A percentile compares a stretch with the other conserved stretches of the same genome.
Evolutionary conservation across 352 stramenopile genomes (phyloP).

Genomic region (Pythium periplocum): DNA sequence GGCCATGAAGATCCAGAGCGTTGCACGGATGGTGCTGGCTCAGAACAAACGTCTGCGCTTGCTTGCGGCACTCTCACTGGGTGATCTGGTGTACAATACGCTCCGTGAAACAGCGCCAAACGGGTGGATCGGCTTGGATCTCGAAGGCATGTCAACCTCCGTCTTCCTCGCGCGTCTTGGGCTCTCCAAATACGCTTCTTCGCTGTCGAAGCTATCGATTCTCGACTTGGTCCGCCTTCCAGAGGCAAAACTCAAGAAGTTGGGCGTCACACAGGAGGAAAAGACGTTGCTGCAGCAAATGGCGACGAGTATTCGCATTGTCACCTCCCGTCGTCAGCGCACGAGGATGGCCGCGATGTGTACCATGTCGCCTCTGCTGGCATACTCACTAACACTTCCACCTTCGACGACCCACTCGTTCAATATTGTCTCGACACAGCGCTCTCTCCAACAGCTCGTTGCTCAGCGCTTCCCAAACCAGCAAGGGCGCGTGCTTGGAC

Average conservation of each 20-base stretch:
- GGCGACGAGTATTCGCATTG: slow-evolving; percentile 8
- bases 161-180: slow-evolving; percentile 58
- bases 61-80: slow-evolving; percentile 41
- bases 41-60: slow-evolving; percentile 18
- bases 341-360: too few species aligned
- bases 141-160: slow-evolving; percentile 58
- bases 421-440: slow-evolving; percentile 51
- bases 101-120: slow-evolving; percentile 21
- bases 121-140: slow-evolving; percentile 62
- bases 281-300: slow-evolving; percentile 26
- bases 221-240: slow-evolving; percentile 29
- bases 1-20: slow-evolving; percentile 55
- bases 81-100: slow-evolving; percentile 25
- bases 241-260: slow-evolving; percentile 29
- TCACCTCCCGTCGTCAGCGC: too few species aligned
- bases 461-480: slow-evolving; percentile 66
- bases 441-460: slow-evolving; percentile 42
- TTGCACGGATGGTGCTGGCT: slow-evolving; percentile 43
- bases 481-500: slow-evolving; percentile 45
- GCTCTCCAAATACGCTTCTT: slow-evolving; percentile 39
- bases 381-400: slow-evolving; percentile 18
- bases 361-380: slow-evolving; percentile 22
- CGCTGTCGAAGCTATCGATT: slow-evolving; percentile 21
- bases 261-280: slow-evolving; percentile 65
- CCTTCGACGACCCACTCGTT: slow-evolving; percentile 46